A percentile compares a stretch with the other conserved stretches of the same genome.
phyloP scores from a whole-genome alignment of 139 green algal genomes.

The Chlorella sp. region DNA sequence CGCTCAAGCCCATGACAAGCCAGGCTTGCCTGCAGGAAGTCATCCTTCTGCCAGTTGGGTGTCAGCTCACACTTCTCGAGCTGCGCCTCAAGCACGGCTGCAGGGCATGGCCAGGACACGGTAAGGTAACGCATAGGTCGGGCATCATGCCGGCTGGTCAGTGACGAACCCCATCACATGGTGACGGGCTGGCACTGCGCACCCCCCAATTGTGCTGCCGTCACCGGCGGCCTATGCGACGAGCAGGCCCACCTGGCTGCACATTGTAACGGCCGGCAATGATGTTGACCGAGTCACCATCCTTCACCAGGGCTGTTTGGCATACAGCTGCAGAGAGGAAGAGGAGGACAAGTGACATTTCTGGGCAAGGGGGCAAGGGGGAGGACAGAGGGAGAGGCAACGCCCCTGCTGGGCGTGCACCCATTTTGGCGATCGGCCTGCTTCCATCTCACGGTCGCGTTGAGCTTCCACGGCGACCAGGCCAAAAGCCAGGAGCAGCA shows the following conservation, averaged over 20 bases:
- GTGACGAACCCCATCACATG: too few species aligned
- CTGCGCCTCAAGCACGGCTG: neutral
- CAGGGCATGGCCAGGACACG: neutral
- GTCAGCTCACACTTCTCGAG: neutral
- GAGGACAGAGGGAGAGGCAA: neutral
- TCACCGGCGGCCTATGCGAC: neutral
- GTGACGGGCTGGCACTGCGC: too few species aligned
- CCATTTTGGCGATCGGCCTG: neutral
- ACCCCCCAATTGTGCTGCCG: neutral
- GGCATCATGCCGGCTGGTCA: neutral
- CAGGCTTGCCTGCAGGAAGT: neutral
- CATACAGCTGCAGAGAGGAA: constrained; percentile 2
- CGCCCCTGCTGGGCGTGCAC: neutral
- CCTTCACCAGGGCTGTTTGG: constrained; percentile 13
- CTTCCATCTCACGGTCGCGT: neutral
- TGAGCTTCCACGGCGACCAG: neutral
- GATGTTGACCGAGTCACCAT: neutral
- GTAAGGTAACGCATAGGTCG: too few species aligned
- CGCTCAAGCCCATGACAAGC: too few species aligned
- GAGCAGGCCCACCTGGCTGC: neutral
- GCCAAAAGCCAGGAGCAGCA: neutral
- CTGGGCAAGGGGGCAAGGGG: neutral
- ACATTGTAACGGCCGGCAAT: neutral
- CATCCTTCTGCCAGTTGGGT: neutral
- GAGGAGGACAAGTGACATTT: neutral